Base-by-base conservation (phyloP, 495 filamentous ascomycete species). In the Penicillium antarcticum region DNA sequence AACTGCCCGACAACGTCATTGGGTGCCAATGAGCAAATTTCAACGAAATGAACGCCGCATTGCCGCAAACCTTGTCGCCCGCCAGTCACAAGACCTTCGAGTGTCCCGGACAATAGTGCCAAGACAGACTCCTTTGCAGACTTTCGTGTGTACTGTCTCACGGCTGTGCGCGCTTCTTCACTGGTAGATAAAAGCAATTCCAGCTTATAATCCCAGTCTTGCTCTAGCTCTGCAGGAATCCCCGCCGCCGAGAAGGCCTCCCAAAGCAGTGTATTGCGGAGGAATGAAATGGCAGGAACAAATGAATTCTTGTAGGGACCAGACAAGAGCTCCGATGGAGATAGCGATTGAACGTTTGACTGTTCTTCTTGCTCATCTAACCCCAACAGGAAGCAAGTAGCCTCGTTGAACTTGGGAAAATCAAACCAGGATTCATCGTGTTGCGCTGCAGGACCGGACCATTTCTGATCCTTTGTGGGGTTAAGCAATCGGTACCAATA, bases 181-280 rank as follows among this genome's bases (percentile, higher is more conserved):
- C 89, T 83, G 5, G 84, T 85, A 11, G 83, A 75, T 16, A 91
- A 74, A 0, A 85, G 68, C 12, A 82, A 77, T 57, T 90, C 88
- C 4, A 96, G 70, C 64, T 86, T 86, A 19, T 83, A 75, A 52
- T 92, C 91, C 92, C 92, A 97, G 42, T 92, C 88, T 47, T 86
- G 80, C 54, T 95, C 86, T 32, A 91, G 70, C 8, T 79, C 79
- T 14, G 87, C 64, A 5, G 66, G 48, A 10, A 73, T 70, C 0
- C 66, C 60, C 5, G 77, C 75, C 8, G 77, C 70, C 11, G 72
- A 70, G 34, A 95, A 74, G 4, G 88, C 88, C 48, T 88, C 75
- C 56, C 87, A 78, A 29, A 95, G 76, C 3, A 95, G 69, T n/a
- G 91, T 80, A 18, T 84, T 82, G 26, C 84, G 84, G 53, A 85